Percentiles rank a stretch among this genome's conserved stretches.
These are phyloP conservation scores for Chalciporus sphaerocephalus DNA, from an alignment of 768 basidiomycete species.

Conservation along the genomic window DNA sequence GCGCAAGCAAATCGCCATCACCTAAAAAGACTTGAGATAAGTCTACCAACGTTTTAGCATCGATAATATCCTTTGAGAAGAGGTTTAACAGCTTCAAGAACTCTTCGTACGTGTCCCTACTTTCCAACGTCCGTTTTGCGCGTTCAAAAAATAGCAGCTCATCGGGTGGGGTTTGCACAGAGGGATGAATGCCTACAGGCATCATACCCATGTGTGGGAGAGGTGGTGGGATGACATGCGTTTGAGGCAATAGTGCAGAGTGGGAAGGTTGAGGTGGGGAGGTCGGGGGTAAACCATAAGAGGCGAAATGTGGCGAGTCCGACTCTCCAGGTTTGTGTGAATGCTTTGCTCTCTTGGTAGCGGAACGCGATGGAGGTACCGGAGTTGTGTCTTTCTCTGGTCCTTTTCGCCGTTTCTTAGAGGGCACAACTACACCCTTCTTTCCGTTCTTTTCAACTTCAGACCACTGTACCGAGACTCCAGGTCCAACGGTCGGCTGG, in stretches of 20 bases:
- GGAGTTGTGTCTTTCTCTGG: conserved; percentile 68
- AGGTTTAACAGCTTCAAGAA: conserved; percentile 91
- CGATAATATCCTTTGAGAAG: conserved; percentile 89
- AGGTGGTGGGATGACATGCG: conserved; percentile 29
- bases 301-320: conserved; percentile 42
- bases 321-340: conserved; percentile 58
- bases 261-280: conserved; percentile 32
- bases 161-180: conserved; percentile 47
- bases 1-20: conserved; percentile 69
- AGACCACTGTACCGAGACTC: conserved; percentile 37
- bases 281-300: conserved; percentile 42
- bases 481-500: conserved; percentile 39
- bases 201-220: conserved; percentile 28
- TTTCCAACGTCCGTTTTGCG: conserved; percentile 76
- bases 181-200: conserved; percentile 25
- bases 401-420: conserved; percentile 58
- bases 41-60: conserved; percentile 75
- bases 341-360: conserved; percentile 60
- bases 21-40: conserved; percentile 79
- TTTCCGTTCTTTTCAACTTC: conserved; percentile 40
- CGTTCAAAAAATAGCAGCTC: conserved; percentile 94
- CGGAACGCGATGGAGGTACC: conserved; percentile 47
- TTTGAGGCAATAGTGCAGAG: conserved; percentile 14
- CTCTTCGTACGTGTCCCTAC: conserved; percentile 79
- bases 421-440: conserved; percentile 39